Base-by-base conservation (phyloP, 129 eudicot genomes). In the Mikania micrantha region DNA sequence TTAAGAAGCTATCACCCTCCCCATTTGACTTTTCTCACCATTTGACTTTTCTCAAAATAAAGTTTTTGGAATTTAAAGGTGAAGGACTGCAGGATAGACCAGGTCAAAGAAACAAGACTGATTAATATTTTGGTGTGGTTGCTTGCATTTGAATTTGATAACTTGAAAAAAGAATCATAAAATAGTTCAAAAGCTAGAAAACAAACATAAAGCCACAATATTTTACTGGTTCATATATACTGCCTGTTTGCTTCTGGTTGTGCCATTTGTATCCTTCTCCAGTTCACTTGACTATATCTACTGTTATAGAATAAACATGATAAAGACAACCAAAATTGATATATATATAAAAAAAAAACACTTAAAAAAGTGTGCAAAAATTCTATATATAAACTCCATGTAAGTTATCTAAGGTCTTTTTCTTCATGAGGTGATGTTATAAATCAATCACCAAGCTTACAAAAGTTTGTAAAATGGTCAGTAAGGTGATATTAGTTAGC, bases 251-350 rank as follows among this genome's bases (percentile, higher is more conserved):
- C 73, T 64, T 71, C 63, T 62, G 17, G 16, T 70, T 57, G 31
- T 77, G 77, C 81, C 81, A 77, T 71, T 53, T 77, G 77, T 65
- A 71, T 17, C 78, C 47, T 63, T 75, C n/a, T n/a, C n/a, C n/a
- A n/a, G n/a, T n/a, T n/a, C 63, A 67, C 31, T 5, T 17, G 63
- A 44, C 44, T 40, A 22, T 16, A 32, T 24, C 40, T 21, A 20
- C 7, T 45, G 34, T 42, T 77, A 47, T 62, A 63, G 67, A 71
- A 71, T 69, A 36, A 50, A 70, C 60, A 52, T 27, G 76, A 62
- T 39, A 40, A 77, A 29, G 71, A 70, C 49, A 36, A 45, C 3
- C 36, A 76, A 15, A 31, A 36, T 60, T n/a, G n/a, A n/a, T n/a
- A n/a, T n/a, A n/a, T n/a, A n/a, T n/a, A n/a, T n/a, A n/a, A 62